A percentile compares a stretch with the other conserved stretches of the same genome.
phyloP scores from a whole-genome alignment of 2,329 filamentous ascomycete genomes.

The Metarhizium anisopliae region DNA sequence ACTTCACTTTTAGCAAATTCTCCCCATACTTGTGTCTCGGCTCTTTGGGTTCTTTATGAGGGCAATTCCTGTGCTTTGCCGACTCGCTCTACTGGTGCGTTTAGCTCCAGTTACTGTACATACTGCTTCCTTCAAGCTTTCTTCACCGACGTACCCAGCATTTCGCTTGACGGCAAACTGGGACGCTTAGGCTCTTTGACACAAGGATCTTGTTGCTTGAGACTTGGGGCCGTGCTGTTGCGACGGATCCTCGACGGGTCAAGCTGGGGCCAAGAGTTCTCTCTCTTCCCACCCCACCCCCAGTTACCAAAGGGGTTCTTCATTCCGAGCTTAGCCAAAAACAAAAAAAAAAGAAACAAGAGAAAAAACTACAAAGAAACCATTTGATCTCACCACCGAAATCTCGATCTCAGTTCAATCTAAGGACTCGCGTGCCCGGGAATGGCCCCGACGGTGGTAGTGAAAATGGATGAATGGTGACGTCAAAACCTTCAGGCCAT shows the following conservation, averaged over 20 bases:
- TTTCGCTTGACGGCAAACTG: too few species aligned
- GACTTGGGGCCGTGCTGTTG: background rate
- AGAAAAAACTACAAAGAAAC: background rate
- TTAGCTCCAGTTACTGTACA: too few species aligned
- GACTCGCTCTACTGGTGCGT: too few species aligned
- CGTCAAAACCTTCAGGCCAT: background rate
- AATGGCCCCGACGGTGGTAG: background rate
- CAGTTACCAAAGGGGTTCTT: background rate
- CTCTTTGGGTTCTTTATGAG: too few species aligned
- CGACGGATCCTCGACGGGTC: background rate
- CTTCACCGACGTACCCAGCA: too few species aligned
- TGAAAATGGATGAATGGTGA: background rate
- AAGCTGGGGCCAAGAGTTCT: background rate
- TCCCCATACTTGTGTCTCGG: too few species aligned
- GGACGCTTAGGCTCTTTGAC: background rate
- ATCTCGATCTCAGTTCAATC: constrained; percentile 19
- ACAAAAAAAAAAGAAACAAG: background rate
- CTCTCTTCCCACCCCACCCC: background rate
- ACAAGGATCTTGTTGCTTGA: background rate
- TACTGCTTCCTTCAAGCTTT: too few species aligned
- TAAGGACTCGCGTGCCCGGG: background rate
- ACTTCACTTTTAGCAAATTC: too few species aligned
- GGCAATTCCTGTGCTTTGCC: too few species aligned
- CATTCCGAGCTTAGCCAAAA: background rate
- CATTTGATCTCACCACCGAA: constrained; percentile 21